These are phyloP conservation scores for Diaporthe australafricana DNA, from an alignment of 2,329 filamentous ascomycete genomes.

Conservation along the genomic window DNA sequence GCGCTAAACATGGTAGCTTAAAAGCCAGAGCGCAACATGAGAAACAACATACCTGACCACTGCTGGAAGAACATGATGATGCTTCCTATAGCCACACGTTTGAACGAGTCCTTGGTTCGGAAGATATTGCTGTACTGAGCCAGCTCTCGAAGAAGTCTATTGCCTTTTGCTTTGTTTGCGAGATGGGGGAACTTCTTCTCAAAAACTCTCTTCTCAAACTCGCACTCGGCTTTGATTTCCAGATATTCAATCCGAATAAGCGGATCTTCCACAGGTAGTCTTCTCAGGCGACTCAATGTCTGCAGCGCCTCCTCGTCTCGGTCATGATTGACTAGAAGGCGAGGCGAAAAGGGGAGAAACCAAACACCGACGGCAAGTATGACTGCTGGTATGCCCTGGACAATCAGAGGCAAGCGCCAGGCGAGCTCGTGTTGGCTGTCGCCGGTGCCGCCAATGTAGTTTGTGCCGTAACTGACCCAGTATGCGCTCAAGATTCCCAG, in stretches of 20 bases:
- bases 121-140: conserved; percentile 51
- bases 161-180: conserved; percentile 51
- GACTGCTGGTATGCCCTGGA: conserved; percentile 11
- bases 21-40: background rate
- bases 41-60: background rate
- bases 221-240: conserved; percentile 19
- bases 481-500: conserved; percentile 44
- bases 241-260: conserved; percentile 1
- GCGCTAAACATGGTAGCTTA: background rate
- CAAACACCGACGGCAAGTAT: conserved; percentile 30
- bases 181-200: conserved; percentile 57
- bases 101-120: conserved; percentile 17
- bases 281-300: background rate
- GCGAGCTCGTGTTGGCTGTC: conserved; percentile 13
- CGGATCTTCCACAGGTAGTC: background rate
- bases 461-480: conserved; percentile 16
- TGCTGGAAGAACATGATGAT: conserved; percentile 39
- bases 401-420: conserved; percentile 1
- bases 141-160: conserved; percentile 50
- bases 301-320: conserved; percentile 35
- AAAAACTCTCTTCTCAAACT: conserved; percentile 1
- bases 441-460: conserved; percentile 41
- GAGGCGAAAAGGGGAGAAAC: conserved; percentile 64
- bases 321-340: conserved; percentile 53
- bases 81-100: conserved; percentile 40